phyloP scores from a whole-genome alignment of 371 early-diverging fungal species.

The Mucor ambiguus region DNA sequence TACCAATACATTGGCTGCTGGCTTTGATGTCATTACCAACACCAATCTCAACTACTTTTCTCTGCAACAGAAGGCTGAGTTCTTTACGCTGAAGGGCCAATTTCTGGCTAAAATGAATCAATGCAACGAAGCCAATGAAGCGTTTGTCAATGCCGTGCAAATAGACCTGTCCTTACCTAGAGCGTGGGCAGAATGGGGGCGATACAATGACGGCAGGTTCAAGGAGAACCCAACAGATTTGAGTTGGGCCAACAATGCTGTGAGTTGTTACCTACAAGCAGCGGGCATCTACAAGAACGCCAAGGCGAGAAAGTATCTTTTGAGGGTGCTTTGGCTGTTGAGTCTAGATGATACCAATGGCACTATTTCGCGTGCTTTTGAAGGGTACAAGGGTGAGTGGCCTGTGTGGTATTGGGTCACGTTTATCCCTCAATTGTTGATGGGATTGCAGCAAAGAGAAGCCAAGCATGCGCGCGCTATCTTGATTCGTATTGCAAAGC shows the following conservation, averaged over 20 bases:
- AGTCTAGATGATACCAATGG: constrained; percentile 84
- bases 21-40: constrained; percentile 98
- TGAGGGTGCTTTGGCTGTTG: constrained; percentile 95
- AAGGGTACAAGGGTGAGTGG: constrained; percentile 87
- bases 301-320: constrained; percentile 88
- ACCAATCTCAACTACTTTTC: constrained; percentile 97
- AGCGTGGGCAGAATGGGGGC: constrained; percentile 98
- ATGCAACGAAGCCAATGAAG: constrained; percentile 91
- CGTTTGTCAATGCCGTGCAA: constrained; percentile 93
- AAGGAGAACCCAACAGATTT: constrained; percentile 81
- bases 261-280: constrained; percentile 97
- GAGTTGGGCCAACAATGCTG: constrained; percentile 86
- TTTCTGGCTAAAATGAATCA: constrained; percentile 87
- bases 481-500: constrained; percentile 91
- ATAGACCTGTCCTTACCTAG: constrained; percentile 88
- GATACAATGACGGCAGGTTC: constrained; percentile 91
- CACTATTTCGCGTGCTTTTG: constrained; percentile 80
- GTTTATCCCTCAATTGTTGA: constrained; percentile 95
- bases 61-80: constrained; percentile 93
- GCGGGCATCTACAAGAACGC: constrained; percentile 86
- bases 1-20: constrained; percentile 83
- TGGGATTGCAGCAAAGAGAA: constrained; percentile 78
- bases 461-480: constrained; percentile 81
- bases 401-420: constrained; percentile 98
- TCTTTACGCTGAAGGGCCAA: constrained; percentile 94